phyloP scores from a whole-genome alignment of 495 filamentous ascomycete species.

The Hypoxylon cercidicola region DNA sequence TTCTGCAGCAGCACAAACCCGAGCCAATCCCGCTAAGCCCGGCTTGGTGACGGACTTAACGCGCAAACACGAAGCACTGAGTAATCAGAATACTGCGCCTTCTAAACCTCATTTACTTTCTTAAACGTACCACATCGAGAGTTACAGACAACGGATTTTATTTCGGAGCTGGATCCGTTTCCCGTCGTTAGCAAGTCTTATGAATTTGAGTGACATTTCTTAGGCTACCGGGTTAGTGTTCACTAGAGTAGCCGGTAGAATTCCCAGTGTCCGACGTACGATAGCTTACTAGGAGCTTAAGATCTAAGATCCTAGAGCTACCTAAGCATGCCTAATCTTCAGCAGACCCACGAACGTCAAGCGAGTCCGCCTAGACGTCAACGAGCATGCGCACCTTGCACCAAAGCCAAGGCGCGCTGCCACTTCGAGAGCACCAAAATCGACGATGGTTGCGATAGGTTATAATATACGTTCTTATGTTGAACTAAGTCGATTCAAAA shows the following conservation, averaged over 20 bases:
- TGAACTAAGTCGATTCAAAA: background rate
- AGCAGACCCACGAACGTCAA: conserved; percentile 23
- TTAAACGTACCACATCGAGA: background rate
- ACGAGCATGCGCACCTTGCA: conserved; percentile 49
- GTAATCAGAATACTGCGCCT: background rate
- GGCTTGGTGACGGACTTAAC: conserved; percentile 13
- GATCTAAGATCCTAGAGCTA: background rate
- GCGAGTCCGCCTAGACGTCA: conserved; percentile 44
- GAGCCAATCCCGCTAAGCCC: conserved; percentile 17
- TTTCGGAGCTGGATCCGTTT: background rate
- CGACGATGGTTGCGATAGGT: conserved; percentile 45
- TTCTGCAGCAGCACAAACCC: conserved; percentile 13
- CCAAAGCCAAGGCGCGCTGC: conserved; percentile 49
- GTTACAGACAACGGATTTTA: background rate
- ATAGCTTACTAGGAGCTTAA: background rate
- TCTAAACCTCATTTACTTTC: conserved; percentile 1
- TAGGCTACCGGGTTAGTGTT: conserved; percentile 22
- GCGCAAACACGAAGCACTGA: background rate
- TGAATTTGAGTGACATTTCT: background rate
- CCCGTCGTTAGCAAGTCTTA: background rate
- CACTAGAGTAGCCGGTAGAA: conserved; percentile 1
- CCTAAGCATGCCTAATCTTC: conserved; percentile 17
- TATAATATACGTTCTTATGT: background rate
- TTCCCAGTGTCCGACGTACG: background rate
- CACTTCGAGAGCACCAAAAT: conserved; percentile 43